Conservation (phyloP, 305 asterid genomes). For the Euphrasia arctica region DNA sequence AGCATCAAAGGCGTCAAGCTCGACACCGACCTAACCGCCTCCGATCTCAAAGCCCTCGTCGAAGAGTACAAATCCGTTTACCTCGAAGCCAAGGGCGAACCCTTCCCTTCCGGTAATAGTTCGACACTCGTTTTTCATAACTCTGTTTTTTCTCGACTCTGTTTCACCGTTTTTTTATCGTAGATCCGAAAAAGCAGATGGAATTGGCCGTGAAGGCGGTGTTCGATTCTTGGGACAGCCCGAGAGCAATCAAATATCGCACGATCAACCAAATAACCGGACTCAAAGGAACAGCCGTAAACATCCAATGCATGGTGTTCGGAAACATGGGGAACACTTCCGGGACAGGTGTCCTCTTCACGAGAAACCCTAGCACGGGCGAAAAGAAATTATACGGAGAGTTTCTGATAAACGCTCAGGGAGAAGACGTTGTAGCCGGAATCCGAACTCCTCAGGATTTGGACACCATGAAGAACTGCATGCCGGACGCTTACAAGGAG, state of each 20-base stretch:
- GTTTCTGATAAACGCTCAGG: conserved; percentile 94
- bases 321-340: conserved; percentile 99
- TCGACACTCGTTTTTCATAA: background rate
- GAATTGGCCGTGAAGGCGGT: conserved; percentile 90
- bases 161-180: background rate
- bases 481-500: conserved; percentile 90
- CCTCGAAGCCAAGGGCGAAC: conserved; percentile 68
- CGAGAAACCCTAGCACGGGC: conserved; percentile 94
- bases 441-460: conserved; percentile 92
- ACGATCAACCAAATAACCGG: conserved; percentile 86
- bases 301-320: conserved; percentile 94
- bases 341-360: conserved; percentile 96
- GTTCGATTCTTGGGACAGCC: conserved; percentile 96
- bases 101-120: conserved; percentile 76
- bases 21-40: conserved; percentile 80
- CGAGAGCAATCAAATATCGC: conserved; percentile 81
- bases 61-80: conserved; percentile 87
- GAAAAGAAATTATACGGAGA: conserved; percentile 96
- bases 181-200: conserved; percentile 85
- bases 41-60: conserved; percentile 81
- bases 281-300: conserved; percentile 92
- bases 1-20: conserved; percentile 48
- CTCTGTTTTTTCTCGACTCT: background rate
- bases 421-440: conserved; percentile 98
- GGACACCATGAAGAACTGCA: conserved; percentile 65